Conservation (phyloP, 106 monocot species). For the Apostasia shenzhenica region DNA sequence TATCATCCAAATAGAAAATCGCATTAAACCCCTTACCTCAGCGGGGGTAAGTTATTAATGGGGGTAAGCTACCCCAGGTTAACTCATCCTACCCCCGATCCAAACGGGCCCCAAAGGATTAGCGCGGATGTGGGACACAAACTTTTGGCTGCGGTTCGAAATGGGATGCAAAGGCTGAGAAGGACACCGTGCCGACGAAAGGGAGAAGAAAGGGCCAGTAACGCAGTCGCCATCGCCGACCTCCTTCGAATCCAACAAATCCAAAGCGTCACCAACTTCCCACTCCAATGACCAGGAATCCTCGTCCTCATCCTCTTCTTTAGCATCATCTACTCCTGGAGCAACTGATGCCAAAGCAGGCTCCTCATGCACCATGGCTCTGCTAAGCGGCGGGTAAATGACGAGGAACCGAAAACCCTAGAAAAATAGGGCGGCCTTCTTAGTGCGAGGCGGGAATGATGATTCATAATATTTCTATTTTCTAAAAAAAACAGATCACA, state of each 20-base stretch:
- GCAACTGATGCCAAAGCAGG: background rate
- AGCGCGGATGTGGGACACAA: slow-evolving; percentile 54
- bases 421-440: background rate
- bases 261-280: slow-evolving; percentile 76
- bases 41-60: too few species aligned
- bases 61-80: too few species aligned
- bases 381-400: background rate
- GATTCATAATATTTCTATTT: too few species aligned
- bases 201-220: slow-evolving; percentile 12
- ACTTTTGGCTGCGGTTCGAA: slow-evolving; percentile 81
- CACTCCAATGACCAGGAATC: slow-evolving; percentile 71
- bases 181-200: slow-evolving; percentile 45
- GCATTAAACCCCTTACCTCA: too few species aligned
- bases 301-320: slow-evolving; percentile 31
- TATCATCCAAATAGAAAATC: too few species aligned
- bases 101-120: slow-evolving; percentile 57
- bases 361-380: slow-evolving; percentile 10
- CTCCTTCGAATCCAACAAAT: slow-evolving; percentile 75
- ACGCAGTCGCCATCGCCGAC: slow-evolving; percentile 17
- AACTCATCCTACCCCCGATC: too few species aligned
- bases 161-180: slow-evolving; percentile 83
- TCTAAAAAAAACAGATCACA: too few species aligned
- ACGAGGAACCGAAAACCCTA: background rate
- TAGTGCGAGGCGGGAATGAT: too few species aligned
- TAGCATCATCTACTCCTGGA: slow-evolving; percentile 7